These are phyloP conservation scores for Punica granatum DNA, from an alignment of 345 rosid genomes.

Conservation along the genomic window DNA sequence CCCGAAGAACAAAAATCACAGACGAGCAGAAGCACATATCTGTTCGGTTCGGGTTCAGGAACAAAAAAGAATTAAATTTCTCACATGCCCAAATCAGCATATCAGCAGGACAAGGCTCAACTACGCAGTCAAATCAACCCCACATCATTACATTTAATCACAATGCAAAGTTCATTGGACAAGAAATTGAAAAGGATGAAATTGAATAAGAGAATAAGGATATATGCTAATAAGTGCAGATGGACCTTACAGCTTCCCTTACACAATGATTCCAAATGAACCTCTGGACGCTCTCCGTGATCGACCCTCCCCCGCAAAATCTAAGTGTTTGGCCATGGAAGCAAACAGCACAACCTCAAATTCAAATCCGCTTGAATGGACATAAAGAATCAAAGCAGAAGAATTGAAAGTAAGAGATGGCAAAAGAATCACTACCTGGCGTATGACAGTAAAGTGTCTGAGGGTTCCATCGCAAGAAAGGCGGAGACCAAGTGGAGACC, in stretches of 20 bases:
- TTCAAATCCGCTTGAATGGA: neutral
- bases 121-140: too few species aligned
- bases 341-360: slow-evolving; percentile 1
- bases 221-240: neutral
- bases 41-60: too few species aligned
- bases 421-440: slow-evolving; percentile 36
- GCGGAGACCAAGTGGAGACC: slow-evolving; percentile 53
- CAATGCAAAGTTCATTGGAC: neutral
- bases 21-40: too few species aligned
- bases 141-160: too few species aligned
- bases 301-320: slow-evolving; percentile 48
- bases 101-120: neutral
- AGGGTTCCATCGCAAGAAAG: slow-evolving; percentile 68
- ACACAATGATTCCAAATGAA: slow-evolving; percentile 63
- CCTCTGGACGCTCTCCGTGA: slow-evolving; percentile 51
- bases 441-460: slow-evolving; percentile 35
- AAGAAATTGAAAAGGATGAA: neutral
- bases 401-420: neutral
- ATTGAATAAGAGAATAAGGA: neutral
- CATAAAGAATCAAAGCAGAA: neutral
- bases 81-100: neutral
- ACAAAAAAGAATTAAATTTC: too few species aligned
- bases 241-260: slow-evolving; percentile 36
- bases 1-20: too few species aligned
- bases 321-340: slow-evolving; percentile 19